phyloP scores from a whole-genome alignment of 2,329 filamentous ascomycete genomes.

The Alternaria incomplexa region DNA sequence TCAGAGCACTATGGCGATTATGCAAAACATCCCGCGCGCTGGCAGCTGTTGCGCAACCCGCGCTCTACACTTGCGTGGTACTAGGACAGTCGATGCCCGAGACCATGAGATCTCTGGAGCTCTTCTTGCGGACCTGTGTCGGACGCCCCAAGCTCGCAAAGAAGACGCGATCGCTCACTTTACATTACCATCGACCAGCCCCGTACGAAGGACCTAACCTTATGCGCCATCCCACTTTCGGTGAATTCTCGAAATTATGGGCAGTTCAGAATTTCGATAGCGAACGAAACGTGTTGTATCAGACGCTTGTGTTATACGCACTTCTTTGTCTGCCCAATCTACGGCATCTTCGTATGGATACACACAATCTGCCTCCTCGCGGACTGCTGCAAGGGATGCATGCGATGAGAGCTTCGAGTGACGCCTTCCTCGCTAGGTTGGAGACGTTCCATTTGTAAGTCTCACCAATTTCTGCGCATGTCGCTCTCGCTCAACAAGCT shows the following conservation, averaged over 20 bases:
- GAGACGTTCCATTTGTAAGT: constrained; percentile 12
- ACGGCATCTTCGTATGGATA: background rate
- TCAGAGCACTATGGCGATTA: constrained; percentile 1
- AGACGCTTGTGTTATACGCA: constrained; percentile 3
- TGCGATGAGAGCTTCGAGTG: constrained; percentile 1
- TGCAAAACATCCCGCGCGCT: constrained; percentile 8
- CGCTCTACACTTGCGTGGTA: constrained; percentile 9
- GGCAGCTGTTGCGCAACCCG: constrained; percentile 6
- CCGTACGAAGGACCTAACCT: constrained; percentile 1
- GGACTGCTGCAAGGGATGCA: constrained; percentile 5
- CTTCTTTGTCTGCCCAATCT: constrained; percentile 9
- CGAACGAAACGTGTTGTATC: constrained; percentile 2
- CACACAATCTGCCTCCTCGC: constrained; percentile 4
- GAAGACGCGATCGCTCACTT: background rate
- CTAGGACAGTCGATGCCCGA: background rate
- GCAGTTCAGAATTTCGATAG: background rate
- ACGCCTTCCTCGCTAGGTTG: constrained; percentile 1
- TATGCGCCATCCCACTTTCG: background rate
- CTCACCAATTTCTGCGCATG: background rate
- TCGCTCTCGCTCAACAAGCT: background rate
- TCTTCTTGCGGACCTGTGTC: constrained; percentile 6
- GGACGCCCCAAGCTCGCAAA: constrained; percentile 5
- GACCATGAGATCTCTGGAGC: background rate
- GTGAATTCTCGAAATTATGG: background rate
- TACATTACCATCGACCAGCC: background rate